Percentiles rank a stretch among this genome's conserved stretches.
Conservation (phyloP, 2,329 filamentous ascomycete genomes). For the Penicillium sp. region DNA sequence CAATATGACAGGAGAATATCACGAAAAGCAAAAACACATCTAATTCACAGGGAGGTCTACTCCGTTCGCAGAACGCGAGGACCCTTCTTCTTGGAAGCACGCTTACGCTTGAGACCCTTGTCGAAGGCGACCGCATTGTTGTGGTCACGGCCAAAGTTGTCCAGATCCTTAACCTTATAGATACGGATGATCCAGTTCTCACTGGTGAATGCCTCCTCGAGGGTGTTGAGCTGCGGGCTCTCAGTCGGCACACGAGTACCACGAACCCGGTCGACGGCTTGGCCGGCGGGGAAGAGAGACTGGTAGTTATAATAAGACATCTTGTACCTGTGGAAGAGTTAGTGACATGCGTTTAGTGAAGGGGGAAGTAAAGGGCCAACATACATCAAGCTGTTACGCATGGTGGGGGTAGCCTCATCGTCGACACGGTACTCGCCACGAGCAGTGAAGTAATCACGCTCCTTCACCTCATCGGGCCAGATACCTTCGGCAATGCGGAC, state of each 20-base stretch:
- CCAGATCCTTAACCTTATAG: conserved; percentile 99
- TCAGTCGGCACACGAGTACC: conserved; percentile 79
- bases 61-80: conserved; percentile 53
- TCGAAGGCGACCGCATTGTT: conserved; percentile 63
- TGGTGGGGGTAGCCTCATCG: conserved; percentile 88
- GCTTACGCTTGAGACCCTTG: conserved; percentile 60
- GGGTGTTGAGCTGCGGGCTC: conserved; percentile 80
- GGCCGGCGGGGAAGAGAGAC: conserved; percentile 85
- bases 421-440: conserved; percentile 96
- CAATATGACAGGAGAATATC: conserved; percentile 19
- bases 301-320: conserved; percentile 99
- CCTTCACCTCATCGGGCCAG: conserved; percentile 99
- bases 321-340: conserved; percentile 78
- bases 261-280: conserved; percentile 89
- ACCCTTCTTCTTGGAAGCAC: conserved; percentile 52
- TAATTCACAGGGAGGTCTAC: conserved; percentile 33
- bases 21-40: conserved; percentile 22
- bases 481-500: conserved; percentile 98
- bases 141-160: conserved; percentile 93
- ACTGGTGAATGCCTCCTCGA: conserved; percentile 97
- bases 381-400: conserved; percentile 99
- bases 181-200: conserved; percentile 99
- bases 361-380: conserved; percentile 42
- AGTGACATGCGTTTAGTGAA: conserved; percentile 2
- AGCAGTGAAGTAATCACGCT: conserved; percentile 92